These are phyloP conservation scores for Paraphaeosphaeria minitans DNA, from an alignment of 2,329 filamentous ascomycete genomes.

Conservation along the genomic window DNA sequence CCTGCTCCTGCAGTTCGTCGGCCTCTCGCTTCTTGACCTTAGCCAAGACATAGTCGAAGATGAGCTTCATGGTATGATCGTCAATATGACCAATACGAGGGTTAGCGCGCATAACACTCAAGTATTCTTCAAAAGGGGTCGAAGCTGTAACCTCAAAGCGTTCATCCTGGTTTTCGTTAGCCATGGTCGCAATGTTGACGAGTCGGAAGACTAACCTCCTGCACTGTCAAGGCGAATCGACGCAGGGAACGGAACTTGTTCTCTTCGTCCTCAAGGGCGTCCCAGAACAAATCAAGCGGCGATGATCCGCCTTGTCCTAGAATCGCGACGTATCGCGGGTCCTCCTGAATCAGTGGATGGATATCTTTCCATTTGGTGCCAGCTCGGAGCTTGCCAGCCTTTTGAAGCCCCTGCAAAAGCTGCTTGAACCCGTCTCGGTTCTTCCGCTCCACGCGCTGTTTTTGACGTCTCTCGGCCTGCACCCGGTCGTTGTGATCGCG, in stretches of 20 bases:
- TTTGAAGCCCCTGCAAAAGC: conserved; percentile 75
- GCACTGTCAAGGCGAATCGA: conserved; percentile 84
- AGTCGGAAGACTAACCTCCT: conserved; percentile 70
- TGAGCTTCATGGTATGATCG: conserved; percentile 74
- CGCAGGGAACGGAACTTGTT: conserved; percentile 78
- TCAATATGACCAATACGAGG: conserved; percentile 87
- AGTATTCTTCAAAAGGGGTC: conserved; percentile 88
- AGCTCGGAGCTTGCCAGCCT: conserved; percentile 81
- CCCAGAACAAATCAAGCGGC: conserved; percentile 94
- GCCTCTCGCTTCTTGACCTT: conserved; percentile 82
- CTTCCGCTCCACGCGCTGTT: conserved; percentile 81
- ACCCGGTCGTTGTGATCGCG: conserved; percentile 88
- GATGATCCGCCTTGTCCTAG: conserved; percentile 83
- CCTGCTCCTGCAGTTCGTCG: conserved; percentile 79
- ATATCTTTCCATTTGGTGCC: conserved; percentile 89
- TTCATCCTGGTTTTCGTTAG: conserved; percentile 67
- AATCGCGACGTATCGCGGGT: conserved; percentile 82
- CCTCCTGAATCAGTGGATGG: conserved; percentile 73
- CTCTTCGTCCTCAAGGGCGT: conserved; percentile 92
- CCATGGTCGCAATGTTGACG: background rate
- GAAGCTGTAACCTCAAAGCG: conserved; percentile 87
- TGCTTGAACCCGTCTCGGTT: conserved; percentile 80
- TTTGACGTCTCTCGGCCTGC: conserved; percentile 83
- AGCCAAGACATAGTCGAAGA: conserved; percentile 87
- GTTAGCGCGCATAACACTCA: conserved; percentile 80